Percentiles rank a stretch among this genome's conserved stretches.
phyloP scores from a whole-genome alignment of 2,329 filamentous ascomycete species.

The Cladophialophora bantiana region DNA sequence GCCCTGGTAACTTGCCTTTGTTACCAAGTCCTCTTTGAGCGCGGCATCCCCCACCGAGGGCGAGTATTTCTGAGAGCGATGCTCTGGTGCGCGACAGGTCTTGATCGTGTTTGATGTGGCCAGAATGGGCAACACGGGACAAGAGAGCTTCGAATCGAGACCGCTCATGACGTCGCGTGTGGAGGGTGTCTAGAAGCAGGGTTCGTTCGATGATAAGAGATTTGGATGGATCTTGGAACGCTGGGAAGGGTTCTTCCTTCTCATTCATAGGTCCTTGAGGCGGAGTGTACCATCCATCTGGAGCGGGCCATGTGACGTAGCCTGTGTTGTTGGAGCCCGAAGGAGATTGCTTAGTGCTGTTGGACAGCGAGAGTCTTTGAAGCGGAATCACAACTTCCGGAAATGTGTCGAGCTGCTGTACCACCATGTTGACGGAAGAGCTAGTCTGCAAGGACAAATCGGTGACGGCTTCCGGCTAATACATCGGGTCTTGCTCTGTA shows the following conservation, averaged over 20 bases:
- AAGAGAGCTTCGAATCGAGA: constrained; percentile 1
- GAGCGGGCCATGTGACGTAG: neutral
- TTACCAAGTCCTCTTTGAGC: neutral
- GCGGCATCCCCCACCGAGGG: neutral
- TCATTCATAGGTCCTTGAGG: neutral
- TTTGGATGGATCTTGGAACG: constrained; percentile 1
- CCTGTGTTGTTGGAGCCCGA: neutral
- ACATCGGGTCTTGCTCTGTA: neutral
- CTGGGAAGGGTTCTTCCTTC: neutral
- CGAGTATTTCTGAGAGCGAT: neutral
- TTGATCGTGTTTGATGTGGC: constrained; percentile 12
- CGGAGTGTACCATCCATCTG: neutral
- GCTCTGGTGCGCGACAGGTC: neutral
- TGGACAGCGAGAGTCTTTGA: neutral
- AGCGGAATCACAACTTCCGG: neutral
- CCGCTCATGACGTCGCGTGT: neutral
- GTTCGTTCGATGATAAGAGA: constrained; percentile 9
- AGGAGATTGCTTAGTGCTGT: neutral
- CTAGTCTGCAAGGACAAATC: neutral
- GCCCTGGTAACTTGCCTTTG: constrained; percentile 1
- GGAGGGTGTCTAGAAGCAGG: neutral
- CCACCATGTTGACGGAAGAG: neutral
- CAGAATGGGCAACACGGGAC: constrained; percentile 3
- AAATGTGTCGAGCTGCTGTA: neutral
- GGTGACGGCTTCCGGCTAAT: neutral